phyloP scores from a whole-genome alignment of 805 yeast species.

The Spathaspora girioi region DNA sequence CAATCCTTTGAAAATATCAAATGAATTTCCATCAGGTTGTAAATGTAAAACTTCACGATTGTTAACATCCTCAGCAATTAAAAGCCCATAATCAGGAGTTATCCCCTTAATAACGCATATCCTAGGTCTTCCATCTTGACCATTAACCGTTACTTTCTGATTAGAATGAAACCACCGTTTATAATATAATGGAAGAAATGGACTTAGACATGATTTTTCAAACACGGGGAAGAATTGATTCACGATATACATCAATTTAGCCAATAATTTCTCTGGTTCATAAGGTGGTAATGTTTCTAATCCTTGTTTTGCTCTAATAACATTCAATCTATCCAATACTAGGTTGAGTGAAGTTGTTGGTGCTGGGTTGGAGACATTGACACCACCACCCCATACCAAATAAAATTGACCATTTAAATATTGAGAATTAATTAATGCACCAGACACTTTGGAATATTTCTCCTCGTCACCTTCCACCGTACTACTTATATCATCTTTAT shows the following conservation, averaged over 20 bases:
- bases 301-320: constrained; percentile 41
- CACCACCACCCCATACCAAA: constrained; percentile 81
- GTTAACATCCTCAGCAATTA: constrained; percentile 69
- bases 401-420: constrained; percentile 56
- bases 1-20: constrained; percentile 89
- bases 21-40: constrained; percentile 97
- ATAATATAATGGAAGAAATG: constrained; percentile 71
- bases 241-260: constrained; percentile 62
- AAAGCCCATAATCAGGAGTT: constrained; percentile 77
- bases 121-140: constrained; percentile 41
- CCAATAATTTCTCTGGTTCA: constrained; percentile 53
- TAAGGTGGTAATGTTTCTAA: constrained; percentile 43
- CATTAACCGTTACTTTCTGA: constrained; percentile 61
- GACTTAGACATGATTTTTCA: constrained; percentile 58
- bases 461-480: constrained; percentile 55
- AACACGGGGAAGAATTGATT: constrained; percentile 61
- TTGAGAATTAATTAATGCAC: constrained; percentile 79
- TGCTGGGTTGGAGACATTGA: constrained; percentile 77
- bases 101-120: constrained; percentile 76
- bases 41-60: constrained; percentile 62
- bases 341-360: constrained; percentile 88
- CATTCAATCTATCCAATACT: constrained; percentile 61
- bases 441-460: constrained; percentile 74
- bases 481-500: constrained; percentile 27
- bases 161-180: constrained; percentile 79